Percentiles rank a stretch among this genome's conserved stretches.
Conservation (phyloP, 2,329 filamentous ascomycete species). For the Botrytis tulipae region DNA sequence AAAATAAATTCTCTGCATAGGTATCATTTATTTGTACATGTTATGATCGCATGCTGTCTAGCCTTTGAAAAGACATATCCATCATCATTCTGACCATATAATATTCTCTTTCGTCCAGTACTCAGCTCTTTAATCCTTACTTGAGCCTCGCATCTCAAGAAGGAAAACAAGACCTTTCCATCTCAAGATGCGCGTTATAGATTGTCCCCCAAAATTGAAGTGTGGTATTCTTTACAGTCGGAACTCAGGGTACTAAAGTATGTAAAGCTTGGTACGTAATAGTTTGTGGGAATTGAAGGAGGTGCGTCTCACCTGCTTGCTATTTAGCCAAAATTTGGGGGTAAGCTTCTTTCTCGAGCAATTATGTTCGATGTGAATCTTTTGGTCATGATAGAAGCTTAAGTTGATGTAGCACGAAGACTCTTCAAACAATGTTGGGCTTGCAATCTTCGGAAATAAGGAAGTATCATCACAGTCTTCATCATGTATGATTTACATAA, state of each 20-base stretch:
- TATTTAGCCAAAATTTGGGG: rapidly evolving
- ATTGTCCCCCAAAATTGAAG: neutral
- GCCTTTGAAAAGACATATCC: too few relatives aligned
- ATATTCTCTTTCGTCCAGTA: too few relatives aligned
- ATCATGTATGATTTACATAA: neutral
- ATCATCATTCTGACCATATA: too few relatives aligned
- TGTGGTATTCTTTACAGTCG: neutral
- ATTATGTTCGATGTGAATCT: too few relatives aligned
- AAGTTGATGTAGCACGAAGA: neutral
- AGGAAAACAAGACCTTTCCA: too few relatives aligned
- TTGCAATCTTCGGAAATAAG: neutral
- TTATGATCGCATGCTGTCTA: too few relatives aligned
- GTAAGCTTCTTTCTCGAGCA: neutral
- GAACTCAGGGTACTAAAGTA: neutral
- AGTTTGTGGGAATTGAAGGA: neutral
- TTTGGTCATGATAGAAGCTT: too few relatives aligned
- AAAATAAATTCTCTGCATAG: too few relatives aligned
- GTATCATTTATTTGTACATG: too few relatives aligned
- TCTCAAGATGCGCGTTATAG: too few relatives aligned
- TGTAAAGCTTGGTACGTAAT: neutral
- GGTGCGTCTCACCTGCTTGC: neutral
- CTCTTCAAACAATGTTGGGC: neutral
- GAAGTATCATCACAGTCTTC: neutral
- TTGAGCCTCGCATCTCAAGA: too few relatives aligned
- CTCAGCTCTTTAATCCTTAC: neutral